Conservation (phyloP, 495 filamentous ascomycete genomes). For the Diplogelasinospora grovesii region DNA sequence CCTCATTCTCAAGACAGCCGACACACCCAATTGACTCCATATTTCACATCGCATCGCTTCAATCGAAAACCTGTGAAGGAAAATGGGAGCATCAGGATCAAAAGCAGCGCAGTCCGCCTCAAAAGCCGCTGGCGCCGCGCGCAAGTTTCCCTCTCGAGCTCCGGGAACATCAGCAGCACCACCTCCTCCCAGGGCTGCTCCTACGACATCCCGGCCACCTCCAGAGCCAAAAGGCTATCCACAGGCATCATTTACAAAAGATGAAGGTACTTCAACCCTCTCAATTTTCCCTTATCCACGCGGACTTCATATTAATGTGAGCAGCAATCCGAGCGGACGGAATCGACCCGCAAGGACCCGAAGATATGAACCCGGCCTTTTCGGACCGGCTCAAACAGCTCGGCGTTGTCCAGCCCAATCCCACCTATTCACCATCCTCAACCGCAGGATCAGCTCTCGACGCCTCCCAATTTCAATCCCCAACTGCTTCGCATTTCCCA, state of each 20-base stretch:
- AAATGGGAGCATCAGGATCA: slow-evolving; percentile 26
- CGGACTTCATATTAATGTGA: too few species aligned
- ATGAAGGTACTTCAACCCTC: slow-evolving; percentile 27
- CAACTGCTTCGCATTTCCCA: slow-evolving; percentile 20
- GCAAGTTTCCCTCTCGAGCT: slow-evolving; percentile 36
- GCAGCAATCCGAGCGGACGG: slow-evolving; percentile 29
- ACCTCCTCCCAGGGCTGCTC: slow-evolving; percentile 12
- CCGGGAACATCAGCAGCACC: slow-evolving; percentile 20
- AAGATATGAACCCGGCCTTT: slow-evolving; percentile 27
- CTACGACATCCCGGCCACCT: slow-evolving; percentile 10
- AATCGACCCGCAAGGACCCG: slow-evolving; percentile 17
- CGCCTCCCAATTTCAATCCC: slow-evolving; percentile 1
- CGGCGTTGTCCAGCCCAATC: slow-evolving; percentile 42
- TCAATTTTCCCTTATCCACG: too few species aligned
- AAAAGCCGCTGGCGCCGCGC: slow-evolving; percentile 28
- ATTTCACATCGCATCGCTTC: too few species aligned
- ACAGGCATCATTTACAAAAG: slow-evolving; percentile 26
- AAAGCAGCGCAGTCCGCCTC: slow-evolving; percentile 32
- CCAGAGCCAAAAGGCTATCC: slow-evolving; percentile 13
- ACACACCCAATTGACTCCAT: too few species aligned
- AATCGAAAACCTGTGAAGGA: not conserved
- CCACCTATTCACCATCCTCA: slow-evolving; percentile 39
- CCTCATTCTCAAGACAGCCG: too few species aligned
- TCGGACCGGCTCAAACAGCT: slow-evolving; percentile 37
- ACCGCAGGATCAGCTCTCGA: slow-evolving; percentile 23